Conservation (phyloP, 495 filamentous ascomycete species). For the Penicillium riverlandense region DNA sequence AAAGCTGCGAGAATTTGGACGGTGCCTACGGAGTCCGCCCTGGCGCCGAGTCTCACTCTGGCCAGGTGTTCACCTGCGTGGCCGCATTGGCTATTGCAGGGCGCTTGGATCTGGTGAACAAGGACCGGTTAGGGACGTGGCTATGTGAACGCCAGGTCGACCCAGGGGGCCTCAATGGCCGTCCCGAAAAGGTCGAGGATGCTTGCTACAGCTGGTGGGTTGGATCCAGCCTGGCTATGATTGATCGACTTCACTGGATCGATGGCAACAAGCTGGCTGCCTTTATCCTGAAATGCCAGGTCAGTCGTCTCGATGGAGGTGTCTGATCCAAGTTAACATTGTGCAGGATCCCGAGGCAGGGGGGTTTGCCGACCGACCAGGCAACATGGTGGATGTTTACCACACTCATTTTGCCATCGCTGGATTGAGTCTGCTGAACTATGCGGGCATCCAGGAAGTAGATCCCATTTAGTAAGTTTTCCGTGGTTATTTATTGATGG, state of each 20-base stretch:
- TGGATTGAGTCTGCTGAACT: conserved; percentile 74
- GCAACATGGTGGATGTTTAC: conserved; percentile 94
- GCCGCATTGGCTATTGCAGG: conserved; percentile 78
- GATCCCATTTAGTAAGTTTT: conserved; percentile 77
- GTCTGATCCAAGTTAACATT: conserved; percentile 10
- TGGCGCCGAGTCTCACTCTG: conserved; percentile 85
- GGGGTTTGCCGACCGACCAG: conserved; percentile 84
- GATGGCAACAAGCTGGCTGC: conserved; percentile 64
- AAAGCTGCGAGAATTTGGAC: conserved; percentile 82
- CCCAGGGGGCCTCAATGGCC: conserved; percentile 83
- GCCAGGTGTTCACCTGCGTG: conserved; percentile 93
- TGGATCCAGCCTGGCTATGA: conserved; percentile 78
- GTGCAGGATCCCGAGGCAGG: conserved; percentile 70
- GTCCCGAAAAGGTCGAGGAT: conserved; percentile 93
- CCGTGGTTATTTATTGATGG: not conserved
- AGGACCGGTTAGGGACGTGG: conserved; percentile 77
- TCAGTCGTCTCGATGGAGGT: conserved; percentile 17
- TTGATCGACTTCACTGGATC: conserved; percentile 85
- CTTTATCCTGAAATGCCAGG: conserved; percentile 81
- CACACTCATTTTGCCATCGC: conserved; percentile 88
- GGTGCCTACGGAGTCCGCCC: conserved; percentile 86
- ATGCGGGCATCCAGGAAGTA: conserved; percentile 68
- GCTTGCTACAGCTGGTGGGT: conserved; percentile 99
- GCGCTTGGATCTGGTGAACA: conserved; percentile 74
- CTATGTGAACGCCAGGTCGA: conserved; percentile 86